Conservation (phyloP, 1,284 basidiomycete genomes). For the Naganishia albida region DNA sequence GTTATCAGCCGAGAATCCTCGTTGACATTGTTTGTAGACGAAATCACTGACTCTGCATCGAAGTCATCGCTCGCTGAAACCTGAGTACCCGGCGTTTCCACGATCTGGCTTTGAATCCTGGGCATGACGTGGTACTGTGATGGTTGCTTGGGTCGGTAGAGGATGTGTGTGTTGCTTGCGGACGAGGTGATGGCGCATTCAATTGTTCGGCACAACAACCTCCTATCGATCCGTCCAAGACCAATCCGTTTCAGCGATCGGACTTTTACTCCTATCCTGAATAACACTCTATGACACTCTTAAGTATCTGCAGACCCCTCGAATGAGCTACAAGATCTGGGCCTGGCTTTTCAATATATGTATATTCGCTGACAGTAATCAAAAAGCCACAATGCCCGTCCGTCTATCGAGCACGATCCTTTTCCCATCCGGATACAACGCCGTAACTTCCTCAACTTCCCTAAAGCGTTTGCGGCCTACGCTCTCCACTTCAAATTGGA, state of each 20-base stretch:
- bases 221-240: too few relatives aligned
- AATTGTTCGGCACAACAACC: too few relatives aligned
- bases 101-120: neutral
- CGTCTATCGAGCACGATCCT: constrained; percentile 24
- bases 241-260: constrained; percentile 4
- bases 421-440: constrained; percentile 24
- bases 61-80: constrained; percentile 24
- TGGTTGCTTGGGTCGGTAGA: too few relatives aligned
- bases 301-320: too few relatives aligned
- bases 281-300: neutral
- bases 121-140: constrained; percentile 1
- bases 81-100: constrained; percentile 15
- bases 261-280: constrained; percentile 11
- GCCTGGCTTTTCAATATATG: neutral
- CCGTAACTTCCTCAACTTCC: constrained; percentile 34
- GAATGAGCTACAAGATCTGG: too few relatives aligned
- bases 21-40: neutral
- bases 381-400: constrained; percentile 15
- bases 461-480: constrained; percentile 9
- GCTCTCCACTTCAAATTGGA: neutral
- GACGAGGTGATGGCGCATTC: too few relatives aligned
- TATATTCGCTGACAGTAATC: neutral
- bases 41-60: constrained; percentile 13
- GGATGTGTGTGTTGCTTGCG: too few relatives aligned
- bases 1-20: neutral